phyloP scores from a whole-genome alignment of 768 basidiomycete species.

The Neoboletus magnificus region DNA sequence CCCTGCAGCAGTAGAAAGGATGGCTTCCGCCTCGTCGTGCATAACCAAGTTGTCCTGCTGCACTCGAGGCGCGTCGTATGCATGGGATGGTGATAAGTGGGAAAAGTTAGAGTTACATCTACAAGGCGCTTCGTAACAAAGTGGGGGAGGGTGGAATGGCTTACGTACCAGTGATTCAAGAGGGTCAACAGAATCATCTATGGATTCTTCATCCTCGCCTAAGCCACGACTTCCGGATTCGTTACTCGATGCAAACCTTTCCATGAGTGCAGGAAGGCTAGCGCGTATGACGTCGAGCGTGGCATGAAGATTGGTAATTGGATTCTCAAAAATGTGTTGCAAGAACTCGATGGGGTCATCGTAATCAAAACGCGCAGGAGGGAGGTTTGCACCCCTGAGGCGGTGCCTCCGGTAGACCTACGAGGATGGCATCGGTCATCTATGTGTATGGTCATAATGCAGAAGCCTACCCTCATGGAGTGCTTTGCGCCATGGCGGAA shows the following conservation, averaged over 20 bases:
- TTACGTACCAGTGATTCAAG: conserved; percentile 27
- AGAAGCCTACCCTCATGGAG: conserved; percentile 49
- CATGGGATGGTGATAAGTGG: conserved; percentile 15
- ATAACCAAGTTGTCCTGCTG: conserved; percentile 15
- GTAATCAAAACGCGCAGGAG: conserved; percentile 28
- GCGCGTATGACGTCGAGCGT: conserved; percentile 32
- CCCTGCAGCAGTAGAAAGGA: background rate
- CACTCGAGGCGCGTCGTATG: background rate
- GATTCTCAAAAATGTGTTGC: conserved; percentile 48
- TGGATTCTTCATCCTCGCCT: conserved; percentile 29
- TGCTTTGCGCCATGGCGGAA: conserved; percentile 54
- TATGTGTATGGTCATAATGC: conserved; percentile 29
- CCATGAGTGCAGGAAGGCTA: conserved; percentile 31
- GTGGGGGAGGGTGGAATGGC: conserved; percentile 15
- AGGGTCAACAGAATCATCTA: conserved; percentile 8
- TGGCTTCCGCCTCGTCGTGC: conserved; percentile 1
- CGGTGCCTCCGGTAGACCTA: conserved; percentile 28
- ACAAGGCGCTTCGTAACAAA: conserved; percentile 26
- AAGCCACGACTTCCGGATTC: conserved; percentile 29
- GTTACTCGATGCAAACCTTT: conserved; percentile 15
- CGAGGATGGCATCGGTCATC: background rate
- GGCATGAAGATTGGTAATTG: conserved; percentile 45
- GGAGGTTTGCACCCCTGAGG: conserved; percentile 18
- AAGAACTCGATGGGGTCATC: conserved; percentile 41
- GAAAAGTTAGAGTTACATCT: conserved; percentile 32